Conservation (phyloP, 805 yeast genomes). For the Ogataea zsoltii region DNA sequence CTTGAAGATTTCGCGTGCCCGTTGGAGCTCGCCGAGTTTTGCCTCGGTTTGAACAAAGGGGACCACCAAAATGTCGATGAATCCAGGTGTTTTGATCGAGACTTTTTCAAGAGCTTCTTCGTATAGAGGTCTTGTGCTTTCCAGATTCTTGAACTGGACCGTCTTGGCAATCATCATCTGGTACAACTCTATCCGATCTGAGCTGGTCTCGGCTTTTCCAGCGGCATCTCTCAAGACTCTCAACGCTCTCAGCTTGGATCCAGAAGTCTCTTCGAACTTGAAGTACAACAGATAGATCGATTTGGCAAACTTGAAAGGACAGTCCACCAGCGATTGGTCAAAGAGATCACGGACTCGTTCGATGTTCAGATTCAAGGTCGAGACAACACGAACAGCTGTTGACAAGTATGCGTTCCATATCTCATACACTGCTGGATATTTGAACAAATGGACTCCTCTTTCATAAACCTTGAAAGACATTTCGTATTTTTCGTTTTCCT, state of each 20-base stretch:
- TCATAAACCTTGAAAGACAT: slow-evolving; percentile 65
- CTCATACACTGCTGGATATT: slow-evolving; percentile 61
- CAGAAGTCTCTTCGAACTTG: slow-evolving; percentile 58
- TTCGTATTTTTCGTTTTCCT: slow-evolving; percentile 45
- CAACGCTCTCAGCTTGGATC: slow-evolving; percentile 51
- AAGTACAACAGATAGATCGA: slow-evolving; percentile 57
- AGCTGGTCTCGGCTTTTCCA: slow-evolving; percentile 28
- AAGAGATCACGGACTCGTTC: slow-evolving; percentile 73
- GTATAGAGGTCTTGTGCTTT: slow-evolving; percentile 48
- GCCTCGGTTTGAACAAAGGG: slow-evolving; percentile 63
- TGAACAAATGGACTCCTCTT: slow-evolving; percentile 61
- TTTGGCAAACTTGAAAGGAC: slow-evolving; percentile 51
- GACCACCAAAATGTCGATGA: slow-evolving; percentile 42
- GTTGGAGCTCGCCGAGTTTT: slow-evolving; percentile 46
- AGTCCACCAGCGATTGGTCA: slow-evolving; percentile 59
- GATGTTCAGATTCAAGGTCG: slow-evolving; percentile 35
- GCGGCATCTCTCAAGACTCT: slow-evolving; percentile 47
- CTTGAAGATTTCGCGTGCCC: slow-evolving; percentile 65
- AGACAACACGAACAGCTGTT: slow-evolving; percentile 41
- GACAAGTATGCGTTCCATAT: slow-evolving; percentile 71
- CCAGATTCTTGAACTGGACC: slow-evolving; percentile 39
- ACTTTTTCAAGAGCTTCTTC: slow-evolving; percentile 47
- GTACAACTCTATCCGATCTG: slow-evolving; percentile 42
- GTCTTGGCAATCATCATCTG: slow-evolving; percentile 44
- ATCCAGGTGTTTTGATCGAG: slow-evolving; percentile 30